Base-by-base conservation (phyloP, 495 filamentous ascomycete species). In the Penicillium lividum region DNA sequence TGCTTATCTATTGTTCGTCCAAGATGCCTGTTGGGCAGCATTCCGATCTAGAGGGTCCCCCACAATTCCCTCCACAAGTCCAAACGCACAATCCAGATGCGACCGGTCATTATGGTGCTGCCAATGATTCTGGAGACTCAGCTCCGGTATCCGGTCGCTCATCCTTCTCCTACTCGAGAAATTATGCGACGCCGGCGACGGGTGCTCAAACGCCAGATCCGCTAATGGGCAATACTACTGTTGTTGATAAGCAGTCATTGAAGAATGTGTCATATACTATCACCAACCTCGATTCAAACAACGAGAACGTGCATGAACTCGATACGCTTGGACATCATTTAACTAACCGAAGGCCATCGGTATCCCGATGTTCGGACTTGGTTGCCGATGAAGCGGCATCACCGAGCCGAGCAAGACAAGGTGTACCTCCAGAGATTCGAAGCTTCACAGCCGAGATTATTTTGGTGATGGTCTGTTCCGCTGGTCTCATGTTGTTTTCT, bases 401-500 rank as follows among this genome's bases (percentile, higher is more conserved):
- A 16, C 65, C 65, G 38, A 56, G 22, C 40, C 65, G 58, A 53
- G 43, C 33, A 53, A 65, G 59, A 33, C 66, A 68, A 53, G 65
- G 66, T 29, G 43, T 66, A 10, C 66, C 66, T 4, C 56, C 60
- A 4, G 66, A 68, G 52, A 56, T 63, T 47, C 38, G 45, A 18
- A 68, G 57, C 27, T 68, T 68, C 40, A 47, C 55, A 16, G 57
- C 63, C 7, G 78, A 80, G 51, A 49, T 80, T 28, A 57, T 77
- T 48, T 67, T 79, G 29, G 64, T 81, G 6, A 61, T 76, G 10
- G 68, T 77, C n/a, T 80, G 77, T 61, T 74, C 74, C 0, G 67
- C 69, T 15, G 76, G 77, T 0, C 69, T 77, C 46, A 60, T 81
- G 52, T 69, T 81, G 3, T 80, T 78, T 53, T 72, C 74, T 0